These are phyloP conservation scores for Pythium rhizo-oryzae DNA, from an alignment of 352 stramenopile genomes.

Conservation along the genomic window DNA sequence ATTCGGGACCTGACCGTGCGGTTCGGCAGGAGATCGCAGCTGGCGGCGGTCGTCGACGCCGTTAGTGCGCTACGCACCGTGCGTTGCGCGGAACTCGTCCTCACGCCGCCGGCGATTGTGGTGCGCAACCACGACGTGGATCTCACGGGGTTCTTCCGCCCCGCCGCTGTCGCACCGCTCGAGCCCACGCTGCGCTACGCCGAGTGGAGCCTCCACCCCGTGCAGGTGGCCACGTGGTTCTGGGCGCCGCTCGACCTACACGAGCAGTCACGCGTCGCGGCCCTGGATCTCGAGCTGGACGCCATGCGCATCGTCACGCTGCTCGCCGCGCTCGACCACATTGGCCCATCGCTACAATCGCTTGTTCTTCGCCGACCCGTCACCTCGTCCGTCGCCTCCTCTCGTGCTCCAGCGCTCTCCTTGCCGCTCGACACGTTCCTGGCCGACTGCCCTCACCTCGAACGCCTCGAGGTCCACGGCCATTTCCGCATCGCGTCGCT, in stretches of 20 bases:
- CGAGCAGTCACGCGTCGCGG: neutral
- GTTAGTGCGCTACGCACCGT: neutral
- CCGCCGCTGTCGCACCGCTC: neutral
- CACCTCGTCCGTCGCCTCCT: neutral
- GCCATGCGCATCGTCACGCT: neutral
- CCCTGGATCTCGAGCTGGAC: neutral
- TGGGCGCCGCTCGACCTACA: neutral
- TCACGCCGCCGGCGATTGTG: neutral
- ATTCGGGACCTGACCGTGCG: neutral
- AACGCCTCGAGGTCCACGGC: neutral
- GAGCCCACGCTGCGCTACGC: neutral
- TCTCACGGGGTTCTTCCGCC: neutral
- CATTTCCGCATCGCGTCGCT: neutral
- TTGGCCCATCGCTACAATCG: neutral
- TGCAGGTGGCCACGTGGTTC: neutral
- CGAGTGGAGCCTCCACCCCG: conserved; percentile 1
- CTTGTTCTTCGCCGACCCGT: neutral
- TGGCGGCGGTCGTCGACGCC: neutral
- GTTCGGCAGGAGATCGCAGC: neutral
- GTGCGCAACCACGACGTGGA: neutral
- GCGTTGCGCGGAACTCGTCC: neutral
- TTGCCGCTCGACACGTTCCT: neutral
- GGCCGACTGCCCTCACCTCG: neutral
- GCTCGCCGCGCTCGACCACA: neutral
- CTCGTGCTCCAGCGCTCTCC: neutral